These are phyloP conservation scores for Cenococcum geophilum DNA, from an alignment of 495 filamentous ascomycete species.

Conservation along the genomic window DNA sequence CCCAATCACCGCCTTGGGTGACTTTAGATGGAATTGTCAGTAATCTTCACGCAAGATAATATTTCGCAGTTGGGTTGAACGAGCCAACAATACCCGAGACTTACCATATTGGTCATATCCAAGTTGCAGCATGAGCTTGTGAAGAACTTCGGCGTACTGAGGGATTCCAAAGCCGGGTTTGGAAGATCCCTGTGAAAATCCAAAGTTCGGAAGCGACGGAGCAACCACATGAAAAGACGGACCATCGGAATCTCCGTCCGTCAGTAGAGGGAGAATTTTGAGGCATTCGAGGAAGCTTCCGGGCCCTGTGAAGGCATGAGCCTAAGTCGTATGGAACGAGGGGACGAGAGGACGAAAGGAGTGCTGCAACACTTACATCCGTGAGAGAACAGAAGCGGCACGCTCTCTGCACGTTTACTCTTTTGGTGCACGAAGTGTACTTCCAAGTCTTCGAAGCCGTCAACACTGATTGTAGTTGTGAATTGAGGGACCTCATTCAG, in stretches of 20 bases:
- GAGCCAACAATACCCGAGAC: constrained; percentile 23
- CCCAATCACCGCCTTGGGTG: constrained; percentile 63
- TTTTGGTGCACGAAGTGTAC: constrained; percentile 39
- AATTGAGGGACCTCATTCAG: constrained; percentile 40
- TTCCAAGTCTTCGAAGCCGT: constrained; percentile 36
- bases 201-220: constrained; percentile 67
- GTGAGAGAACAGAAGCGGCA: constrained; percentile 39
- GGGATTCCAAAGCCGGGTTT: constrained; percentile 51
- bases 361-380: constrained; percentile 22
- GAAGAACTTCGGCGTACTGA: constrained; percentile 56
- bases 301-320: constrained; percentile 46
- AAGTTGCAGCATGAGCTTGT: constrained; percentile 63
- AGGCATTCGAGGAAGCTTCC: constrained; percentile 62
- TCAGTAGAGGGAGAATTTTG: constrained; percentile 55
- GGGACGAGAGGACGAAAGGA: constrained; percentile 5
- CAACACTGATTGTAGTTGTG: constrained; percentile 28
- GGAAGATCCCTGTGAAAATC: constrained; percentile 53
- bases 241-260: constrained; percentile 34
- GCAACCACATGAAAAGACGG: constrained; percentile 64
- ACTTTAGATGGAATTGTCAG: constrained; percentile 33
- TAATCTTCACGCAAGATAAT: background rate
- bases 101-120: constrained; percentile 59
- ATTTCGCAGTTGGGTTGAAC: too few relatives aligned
- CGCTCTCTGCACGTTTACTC: constrained; percentile 26
- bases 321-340: background rate